These are phyloP conservation scores for Wickerhamomyces sp. DNA, from an alignment of 1,139 yeast species.

Conservation along the genomic window DNA sequence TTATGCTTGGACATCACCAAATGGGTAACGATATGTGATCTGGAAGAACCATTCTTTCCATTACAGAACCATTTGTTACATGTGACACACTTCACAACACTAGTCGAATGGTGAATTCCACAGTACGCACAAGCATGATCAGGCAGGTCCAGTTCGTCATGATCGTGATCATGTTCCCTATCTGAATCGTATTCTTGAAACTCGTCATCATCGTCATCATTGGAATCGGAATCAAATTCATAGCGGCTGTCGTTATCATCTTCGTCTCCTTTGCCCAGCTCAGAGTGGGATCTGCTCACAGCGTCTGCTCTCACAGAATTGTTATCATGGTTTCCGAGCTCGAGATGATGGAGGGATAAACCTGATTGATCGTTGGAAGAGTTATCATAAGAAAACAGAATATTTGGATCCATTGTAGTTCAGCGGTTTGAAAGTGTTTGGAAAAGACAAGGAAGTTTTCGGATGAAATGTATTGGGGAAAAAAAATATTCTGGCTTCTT, in stretches of 20 bases:
- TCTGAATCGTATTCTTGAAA: constrained; percentile 5
- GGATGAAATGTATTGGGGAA: neutral
- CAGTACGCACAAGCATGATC: constrained; percentile 67
- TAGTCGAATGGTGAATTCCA: constrained; percentile 60
- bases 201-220: constrained; percentile 5
- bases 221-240: constrained; percentile 13
- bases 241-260: constrained; percentile 8
- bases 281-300: too few relatives aligned
- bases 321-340: neutral
- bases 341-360: too few relatives aligned
- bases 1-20: constrained; percentile 78
- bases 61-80: constrained; percentile 93
- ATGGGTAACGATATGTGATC: constrained; percentile 86
- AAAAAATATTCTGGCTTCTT: neutral
- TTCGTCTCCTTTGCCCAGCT: neutral
- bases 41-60: constrained; percentile 49
- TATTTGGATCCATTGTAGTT: constrained; percentile 18
- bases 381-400: constrained; percentile 15
- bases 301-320: neutral
- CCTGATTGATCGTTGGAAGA: constrained; percentile 1
- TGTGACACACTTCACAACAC: constrained; percentile 70
- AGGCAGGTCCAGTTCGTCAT: constrained; percentile 14
- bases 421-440: too few relatives aligned
- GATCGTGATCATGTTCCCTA: constrained; percentile 3
- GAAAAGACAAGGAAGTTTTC: neutral